Evolutionary conservation across 2,329 filamentous ascomycete species (phyloP).

Genomic region (Podosphaera fusca): DNA sequence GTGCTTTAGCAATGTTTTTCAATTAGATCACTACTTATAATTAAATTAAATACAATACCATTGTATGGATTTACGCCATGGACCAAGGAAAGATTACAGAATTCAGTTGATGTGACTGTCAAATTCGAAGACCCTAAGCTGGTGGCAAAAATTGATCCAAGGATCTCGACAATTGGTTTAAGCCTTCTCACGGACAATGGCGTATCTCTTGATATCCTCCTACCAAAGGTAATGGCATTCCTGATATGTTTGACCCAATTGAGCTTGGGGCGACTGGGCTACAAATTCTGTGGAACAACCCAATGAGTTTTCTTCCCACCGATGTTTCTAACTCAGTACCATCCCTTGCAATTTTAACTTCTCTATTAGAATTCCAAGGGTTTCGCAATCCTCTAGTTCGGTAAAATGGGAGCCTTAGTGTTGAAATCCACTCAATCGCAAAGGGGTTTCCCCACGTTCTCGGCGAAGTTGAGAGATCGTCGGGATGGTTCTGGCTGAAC

Average conservation of each 20-base stretch:
- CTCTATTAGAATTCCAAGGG: conserved; percentile 83
- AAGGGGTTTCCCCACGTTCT: conserved; percentile 74
- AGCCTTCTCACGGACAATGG: background rate
- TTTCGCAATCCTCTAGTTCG: conserved; percentile 71
- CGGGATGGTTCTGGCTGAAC: conserved; percentile 20
- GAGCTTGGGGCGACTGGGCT: conserved; percentile 9
- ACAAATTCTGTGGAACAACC: conserved; percentile 45
- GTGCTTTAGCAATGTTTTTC: no score
- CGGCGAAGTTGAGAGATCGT: conserved; percentile 17
- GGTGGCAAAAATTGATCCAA: no score
- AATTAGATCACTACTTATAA: no score
- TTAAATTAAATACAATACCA: no score
- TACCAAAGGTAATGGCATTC: conserved; percentile 5
- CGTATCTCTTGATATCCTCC: conserved; percentile 5
- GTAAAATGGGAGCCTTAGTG: conserved; percentile 65
- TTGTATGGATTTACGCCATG: no score
- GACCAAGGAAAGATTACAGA: no score
- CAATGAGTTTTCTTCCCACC: conserved; percentile 52
- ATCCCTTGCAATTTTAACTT: conserved; percentile 88
- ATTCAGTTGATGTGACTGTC: no score
- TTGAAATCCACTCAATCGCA: conserved; percentile 74
- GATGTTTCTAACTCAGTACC: conserved; percentile 78
- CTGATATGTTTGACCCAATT: conserved; percentile 2
- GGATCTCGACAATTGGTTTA: no score
- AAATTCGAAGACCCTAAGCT: no score